These are phyloP conservation scores for Tricholoma sp. DNA, from an alignment of 768 basidiomycete species.

Conservation along the genomic window DNA sequence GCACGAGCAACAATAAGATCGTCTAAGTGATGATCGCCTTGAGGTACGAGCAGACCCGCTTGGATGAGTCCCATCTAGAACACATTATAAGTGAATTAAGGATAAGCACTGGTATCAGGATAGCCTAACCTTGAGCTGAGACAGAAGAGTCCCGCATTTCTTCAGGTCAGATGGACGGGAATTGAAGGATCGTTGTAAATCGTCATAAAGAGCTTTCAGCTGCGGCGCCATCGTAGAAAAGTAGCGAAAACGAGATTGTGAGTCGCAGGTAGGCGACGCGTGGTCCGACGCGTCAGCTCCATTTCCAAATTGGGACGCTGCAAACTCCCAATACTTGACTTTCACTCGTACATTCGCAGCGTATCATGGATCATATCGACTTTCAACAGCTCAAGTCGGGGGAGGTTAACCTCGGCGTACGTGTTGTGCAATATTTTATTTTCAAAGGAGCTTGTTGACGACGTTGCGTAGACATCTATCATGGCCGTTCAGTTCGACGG, in stretches of 20 bases:
- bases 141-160: constrained; percentile 56
- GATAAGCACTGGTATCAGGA: not conserved
- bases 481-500: constrained; percentile 97
- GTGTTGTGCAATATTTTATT: constrained; percentile 24
- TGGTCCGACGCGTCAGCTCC: constrained; percentile 53
- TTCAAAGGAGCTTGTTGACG: constrained; percentile 1
- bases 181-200: constrained; percentile 63
- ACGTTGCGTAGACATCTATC: constrained; percentile 76
- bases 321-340: constrained; percentile 1
- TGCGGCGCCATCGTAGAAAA: constrained; percentile 43
- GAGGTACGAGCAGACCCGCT: constrained; percentile 72
- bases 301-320: constrained; percentile 14
- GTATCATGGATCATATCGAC: constrained; percentile 64
- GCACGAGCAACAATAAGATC: constrained; percentile 74
- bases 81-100: not conserved
- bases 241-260: constrained; percentile 1
- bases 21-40: constrained; percentile 52
- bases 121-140: constrained; percentile 67
- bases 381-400: constrained; percentile 86
- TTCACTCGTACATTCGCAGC: constrained; percentile 13
- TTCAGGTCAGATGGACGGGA: constrained; percentile 63
- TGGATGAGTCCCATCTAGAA: constrained; percentile 72
- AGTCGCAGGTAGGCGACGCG: constrained; percentile 26
- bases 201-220: constrained; percentile 57
- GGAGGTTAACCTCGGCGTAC: constrained; percentile 94